Evolutionary conservation across 768 basidiomycete genomes (phyloP).

Genomic region (Termitomyces sp.): DNA sequence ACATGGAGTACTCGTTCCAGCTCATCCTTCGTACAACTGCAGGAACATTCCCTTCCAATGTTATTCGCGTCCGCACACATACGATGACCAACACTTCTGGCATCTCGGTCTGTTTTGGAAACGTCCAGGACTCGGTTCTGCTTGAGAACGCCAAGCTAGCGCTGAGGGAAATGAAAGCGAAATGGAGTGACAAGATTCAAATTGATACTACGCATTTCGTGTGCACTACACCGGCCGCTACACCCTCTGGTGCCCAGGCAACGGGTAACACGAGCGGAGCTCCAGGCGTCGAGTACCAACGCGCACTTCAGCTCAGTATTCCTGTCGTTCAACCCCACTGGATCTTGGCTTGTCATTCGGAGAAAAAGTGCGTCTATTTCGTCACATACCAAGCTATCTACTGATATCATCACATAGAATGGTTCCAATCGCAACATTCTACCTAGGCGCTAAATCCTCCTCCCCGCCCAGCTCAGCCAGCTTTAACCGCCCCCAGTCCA

Average conservation of each 20-base stretch:
- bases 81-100: conserved; percentile 95
- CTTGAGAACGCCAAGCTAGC: conserved; percentile 82
- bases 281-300: conserved; percentile 87
- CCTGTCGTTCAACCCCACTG: conserved; percentile 95
- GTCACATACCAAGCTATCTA: not conserved
- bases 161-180: conserved; percentile 80
- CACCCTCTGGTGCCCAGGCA: conserved; percentile 52
- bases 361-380: conserved; percentile 62
- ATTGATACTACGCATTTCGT: conserved; percentile 99
- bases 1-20: conserved; percentile 91
- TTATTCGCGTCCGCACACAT: conserved; percentile 83
- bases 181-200: conserved; percentile 90
- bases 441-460: conserved; percentile 66
- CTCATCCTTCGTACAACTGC: conserved; percentile 90
- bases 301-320: conserved; percentile 91
- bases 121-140: conserved; percentile 69
- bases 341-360: conserved; percentile 85
- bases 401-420: conserved; percentile 45
- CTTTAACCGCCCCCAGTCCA: conserved; percentile 61
- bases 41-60: conserved; percentile 84
- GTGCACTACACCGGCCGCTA: conserved; percentile 83
- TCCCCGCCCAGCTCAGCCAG: conserved; percentile 38
- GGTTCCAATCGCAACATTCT: conserved; percentile 81
- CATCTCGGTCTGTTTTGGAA: conserved; percentile 93
- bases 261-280: conserved; percentile 49